phyloP scores from a whole-genome alignment of 371 early-diverging fungal genomes.

The Circinella minor region DNA sequence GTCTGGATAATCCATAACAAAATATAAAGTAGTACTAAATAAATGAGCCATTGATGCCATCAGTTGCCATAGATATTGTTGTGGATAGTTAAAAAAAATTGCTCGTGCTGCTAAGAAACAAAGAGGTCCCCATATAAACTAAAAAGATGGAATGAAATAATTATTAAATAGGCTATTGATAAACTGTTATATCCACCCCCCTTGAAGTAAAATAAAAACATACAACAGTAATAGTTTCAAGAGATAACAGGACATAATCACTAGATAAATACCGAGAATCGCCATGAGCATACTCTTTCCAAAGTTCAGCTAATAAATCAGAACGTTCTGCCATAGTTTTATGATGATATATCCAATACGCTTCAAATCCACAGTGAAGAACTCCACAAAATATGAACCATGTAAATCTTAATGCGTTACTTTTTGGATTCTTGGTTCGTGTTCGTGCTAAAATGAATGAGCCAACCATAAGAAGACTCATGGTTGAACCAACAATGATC shows the following conservation, averaged over 20 bases:
- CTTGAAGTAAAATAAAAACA: conserved; percentile 18
- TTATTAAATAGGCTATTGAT: too few species aligned
- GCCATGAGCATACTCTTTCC: conserved; percentile 91
- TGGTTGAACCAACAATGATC: conserved; percentile 35
- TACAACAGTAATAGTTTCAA: conserved; percentile 91
- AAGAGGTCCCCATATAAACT: conserved; percentile 81
- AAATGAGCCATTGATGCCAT: conserved; percentile 54
- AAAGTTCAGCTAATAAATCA: conserved; percentile 75
- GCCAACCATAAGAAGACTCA: conserved; percentile 33
- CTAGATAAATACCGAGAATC: conserved; percentile 87
- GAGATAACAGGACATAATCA: conserved; percentile 78
- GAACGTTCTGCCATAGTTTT: conserved; percentile 66
- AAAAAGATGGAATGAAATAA: not conserved
- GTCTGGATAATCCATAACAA: conserved; percentile 41
- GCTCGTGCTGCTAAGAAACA: conserved; percentile 69
- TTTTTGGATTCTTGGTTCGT: conserved; percentile 20
- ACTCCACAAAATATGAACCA: conserved; percentile 84
- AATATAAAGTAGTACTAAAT: conserved; percentile 42
- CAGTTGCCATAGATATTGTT: conserved; percentile 74
- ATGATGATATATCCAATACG: conserved; percentile 79
- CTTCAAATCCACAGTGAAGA: conserved; percentile 88
- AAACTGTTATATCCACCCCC: too few species aligned
- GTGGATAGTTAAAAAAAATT: conserved; percentile 61
- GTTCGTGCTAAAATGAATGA: conserved; percentile 24
- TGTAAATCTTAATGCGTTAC: conserved; percentile 53